Conservation (phyloP, 2,329 filamentous ascomycete species). For the Aspergillus fumigatus region DNA sequence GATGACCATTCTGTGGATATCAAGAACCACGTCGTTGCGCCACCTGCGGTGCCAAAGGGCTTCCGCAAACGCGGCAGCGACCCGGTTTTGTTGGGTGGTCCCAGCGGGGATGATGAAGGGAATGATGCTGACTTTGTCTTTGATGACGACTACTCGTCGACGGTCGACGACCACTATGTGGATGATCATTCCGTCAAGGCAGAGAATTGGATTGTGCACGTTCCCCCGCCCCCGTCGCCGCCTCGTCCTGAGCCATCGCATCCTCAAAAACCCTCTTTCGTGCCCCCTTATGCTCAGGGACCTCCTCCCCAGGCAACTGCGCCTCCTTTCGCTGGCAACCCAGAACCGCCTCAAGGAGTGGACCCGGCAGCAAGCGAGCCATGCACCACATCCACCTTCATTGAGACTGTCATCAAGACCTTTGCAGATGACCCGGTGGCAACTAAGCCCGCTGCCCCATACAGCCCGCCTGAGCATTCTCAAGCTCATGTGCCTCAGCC, state of each 20-base stretch:
- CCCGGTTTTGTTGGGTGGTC: constrained; percentile 10
- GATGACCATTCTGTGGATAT: constrained; percentile 6
- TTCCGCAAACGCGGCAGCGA: background rate
- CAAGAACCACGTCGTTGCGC: background rate
- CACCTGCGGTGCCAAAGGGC: background rate
- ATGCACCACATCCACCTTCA: background rate
- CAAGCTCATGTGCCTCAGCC: background rate
- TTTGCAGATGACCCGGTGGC: background rate
- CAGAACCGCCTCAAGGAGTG: too few relatives aligned
- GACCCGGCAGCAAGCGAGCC: background rate
- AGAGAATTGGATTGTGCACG: constrained; percentile 10
- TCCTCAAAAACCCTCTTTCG: background rate
- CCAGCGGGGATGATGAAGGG: constrained; percentile 16
- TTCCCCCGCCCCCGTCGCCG: background rate
- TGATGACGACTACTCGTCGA: constrained; percentile 4
- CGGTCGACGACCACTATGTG: constrained; percentile 15
- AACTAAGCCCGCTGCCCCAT: background rate
- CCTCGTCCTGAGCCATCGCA: background rate
- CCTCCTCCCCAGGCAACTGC: too few relatives aligned
- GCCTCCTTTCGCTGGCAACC: too few relatives aligned
- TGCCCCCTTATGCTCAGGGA: too few relatives aligned
- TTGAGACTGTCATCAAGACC: background rate
- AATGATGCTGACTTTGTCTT: constrained; percentile 6
- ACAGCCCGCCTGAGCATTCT: background rate
- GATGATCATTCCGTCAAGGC: constrained; percentile 22